Base-by-base conservation (phyloP, 2,329 filamentous ascomycete genomes). In the Exophiala spinifera region DNA sequence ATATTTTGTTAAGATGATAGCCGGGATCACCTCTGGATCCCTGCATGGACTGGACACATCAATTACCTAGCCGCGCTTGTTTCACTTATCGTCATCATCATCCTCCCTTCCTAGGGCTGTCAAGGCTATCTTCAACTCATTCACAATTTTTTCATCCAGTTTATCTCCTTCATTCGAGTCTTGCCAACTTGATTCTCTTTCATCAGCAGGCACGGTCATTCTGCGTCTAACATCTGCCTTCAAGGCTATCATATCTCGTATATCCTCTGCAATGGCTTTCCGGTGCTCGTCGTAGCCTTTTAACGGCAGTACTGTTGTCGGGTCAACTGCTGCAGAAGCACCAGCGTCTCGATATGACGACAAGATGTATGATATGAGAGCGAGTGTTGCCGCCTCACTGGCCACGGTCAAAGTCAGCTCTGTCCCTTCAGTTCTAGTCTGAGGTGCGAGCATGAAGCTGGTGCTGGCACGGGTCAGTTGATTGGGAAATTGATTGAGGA, bases 401-500 rank as follows among this genome's bases (percentile, higher is more conserved):
- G 55, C 54, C 17, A 49, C 46, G 13, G 55, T 47, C 15, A 66
- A 51, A 7, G 70, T 65, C 8, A 67, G 62, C 17, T 81, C 82
- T 6, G 51, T 53, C 3, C 50, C 60, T 13, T 52, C 49, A 23
- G 54, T 40, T 28, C 81, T 76, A 61, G 77, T 40, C 8, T 66
- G 64, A 33, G 72, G 70, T 15, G 65, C 66, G 10, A 67, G 64
- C 7, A 89, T 86, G 58, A 97, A 84, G 1, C 87, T 81, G 47
- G 84, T 82, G 6, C 87, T 80, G 11, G 89, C 89, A 25, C 88
- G 83, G 39, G 76, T 73, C 8, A 99, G 79, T 55, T 97, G 85
- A 44, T 84, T 81, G 10, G 89, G 86, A 69, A 96, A 99, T 67
- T 91, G 87, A 66, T 95, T 95, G 23, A 99, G 79, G 67, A 97